Evolutionary conservation across 78 protist genomes (phyloP).

Genomic region (Polysphondylium violaceum): DNA sequence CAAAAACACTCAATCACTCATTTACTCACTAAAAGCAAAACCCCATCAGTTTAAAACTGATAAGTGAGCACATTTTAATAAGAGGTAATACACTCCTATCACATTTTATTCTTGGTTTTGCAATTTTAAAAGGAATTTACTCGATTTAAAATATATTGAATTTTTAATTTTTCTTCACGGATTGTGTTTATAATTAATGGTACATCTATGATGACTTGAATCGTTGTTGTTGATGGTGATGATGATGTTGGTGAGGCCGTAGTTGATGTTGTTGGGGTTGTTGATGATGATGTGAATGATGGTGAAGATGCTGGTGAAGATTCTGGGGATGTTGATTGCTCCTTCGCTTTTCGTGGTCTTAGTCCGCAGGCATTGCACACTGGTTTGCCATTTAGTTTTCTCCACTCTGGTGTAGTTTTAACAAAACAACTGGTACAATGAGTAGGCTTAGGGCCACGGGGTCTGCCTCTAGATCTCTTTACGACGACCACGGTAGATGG

Average conservation of each 20-base stretch:
- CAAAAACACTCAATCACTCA: too few relatives aligned
- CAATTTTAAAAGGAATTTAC: too few relatives aligned
- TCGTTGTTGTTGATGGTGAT: too few relatives aligned
- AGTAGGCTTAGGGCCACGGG: slow-evolving; percentile 1
- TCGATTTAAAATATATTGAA: too few relatives aligned
- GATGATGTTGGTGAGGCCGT: background rate
- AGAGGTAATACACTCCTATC: too few relatives aligned
- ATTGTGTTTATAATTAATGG: background rate
- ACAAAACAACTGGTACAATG: background rate
- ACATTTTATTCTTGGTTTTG: too few relatives aligned
- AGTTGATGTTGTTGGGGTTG: background rate
- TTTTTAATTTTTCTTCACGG: background rate
- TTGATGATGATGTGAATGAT: background rate
- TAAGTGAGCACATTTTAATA: too few relatives aligned
- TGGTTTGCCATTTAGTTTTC: too few relatives aligned
- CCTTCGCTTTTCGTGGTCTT: background rate
- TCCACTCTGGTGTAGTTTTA: slow-evolving; percentile 40
- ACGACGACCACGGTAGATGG: too few relatives aligned
- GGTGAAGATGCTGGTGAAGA: background rate
- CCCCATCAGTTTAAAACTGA: too few relatives aligned
- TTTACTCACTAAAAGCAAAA: too few relatives aligned
- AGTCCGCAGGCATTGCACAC: slow-evolving; percentile 59
- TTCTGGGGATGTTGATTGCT: background rate
- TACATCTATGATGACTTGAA: too few relatives aligned
- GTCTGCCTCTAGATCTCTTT: slow-evolving; percentile 15